Evolutionary conservation across 2,329 filamentous ascomycete genomes (phyloP).

Genomic region (Sphaerulina populicola): DNA sequence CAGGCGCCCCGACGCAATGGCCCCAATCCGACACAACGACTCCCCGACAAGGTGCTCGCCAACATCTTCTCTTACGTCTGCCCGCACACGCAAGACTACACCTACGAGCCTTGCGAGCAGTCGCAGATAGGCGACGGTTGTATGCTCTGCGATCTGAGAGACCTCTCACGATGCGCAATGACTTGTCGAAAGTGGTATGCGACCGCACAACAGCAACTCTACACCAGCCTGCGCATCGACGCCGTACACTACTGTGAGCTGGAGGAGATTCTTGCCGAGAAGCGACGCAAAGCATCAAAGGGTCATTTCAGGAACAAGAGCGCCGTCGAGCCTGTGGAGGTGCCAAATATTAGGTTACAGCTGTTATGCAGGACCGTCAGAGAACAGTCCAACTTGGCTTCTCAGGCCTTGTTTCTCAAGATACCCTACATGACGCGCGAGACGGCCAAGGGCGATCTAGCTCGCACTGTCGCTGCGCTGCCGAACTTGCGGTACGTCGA

Average conservation of each 20-base stretch:
- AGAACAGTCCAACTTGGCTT: slow-evolving; percentile 62
- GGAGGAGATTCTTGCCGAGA: slow-evolving; percentile 71
- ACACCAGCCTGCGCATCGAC: slow-evolving; percentile 81
- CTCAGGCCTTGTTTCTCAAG: slow-evolving; percentile 69
- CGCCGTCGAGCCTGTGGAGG: slow-evolving; percentile 73
- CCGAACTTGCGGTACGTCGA: slow-evolving; percentile 84
- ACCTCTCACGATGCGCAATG: slow-evolving; percentile 69
- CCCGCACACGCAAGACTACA: slow-evolving; percentile 68
- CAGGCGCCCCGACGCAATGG: slow-evolving; percentile 12
- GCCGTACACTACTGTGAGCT: slow-evolving; percentile 88
- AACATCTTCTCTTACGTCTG: slow-evolving; percentile 76
- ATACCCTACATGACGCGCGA: slow-evolving; percentile 92
- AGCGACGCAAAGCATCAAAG: slow-evolving; percentile 51
- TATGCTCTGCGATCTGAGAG: slow-evolving; percentile 87
- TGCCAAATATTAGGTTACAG: slow-evolving; percentile 64
- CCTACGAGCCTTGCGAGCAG: slow-evolving; percentile 74
- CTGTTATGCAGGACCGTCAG: slow-evolving; percentile 75
- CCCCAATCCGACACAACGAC: slow-evolving; percentile 39
- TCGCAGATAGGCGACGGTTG: slow-evolving; percentile 71
- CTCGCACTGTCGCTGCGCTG: slow-evolving; percentile 73
- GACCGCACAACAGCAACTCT: slow-evolving; percentile 54
- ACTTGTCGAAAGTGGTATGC: slow-evolving; percentile 65
- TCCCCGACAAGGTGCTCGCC: slow-evolving; percentile 62
- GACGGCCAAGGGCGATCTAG: slow-evolving; percentile 73
- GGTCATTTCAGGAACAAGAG: slow-evolving; percentile 47